A percentile compares a stretch with the other conserved stretches of the same genome.
Conservation (phyloP, 441 rosid species). For the Adansonia madagascariensis region DNA sequence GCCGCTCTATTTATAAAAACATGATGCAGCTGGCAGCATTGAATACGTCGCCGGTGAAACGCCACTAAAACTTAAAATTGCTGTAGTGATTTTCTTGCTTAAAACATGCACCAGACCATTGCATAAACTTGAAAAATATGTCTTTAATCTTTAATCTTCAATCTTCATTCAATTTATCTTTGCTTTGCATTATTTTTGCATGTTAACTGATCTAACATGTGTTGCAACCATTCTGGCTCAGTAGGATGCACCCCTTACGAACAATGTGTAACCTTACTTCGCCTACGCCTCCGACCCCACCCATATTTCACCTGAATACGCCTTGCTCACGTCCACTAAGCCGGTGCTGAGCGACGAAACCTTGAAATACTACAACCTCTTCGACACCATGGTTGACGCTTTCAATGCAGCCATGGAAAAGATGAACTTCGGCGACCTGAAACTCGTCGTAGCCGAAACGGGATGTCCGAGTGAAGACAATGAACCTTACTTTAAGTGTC, state of each 20-base stretch:
- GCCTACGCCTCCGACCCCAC: conserved; percentile 25
- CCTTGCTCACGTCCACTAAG: conserved; percentile 18
- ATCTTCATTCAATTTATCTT: neutral
- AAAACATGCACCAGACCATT: neutral
- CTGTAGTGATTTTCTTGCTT: no score
- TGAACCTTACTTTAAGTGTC: conserved; percentile 25
- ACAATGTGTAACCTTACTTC: conserved; percentile 40
- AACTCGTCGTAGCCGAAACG: conserved; percentile 22
- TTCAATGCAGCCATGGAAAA: conserved; percentile 36
- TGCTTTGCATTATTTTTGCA: neutral
- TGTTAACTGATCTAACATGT: neutral
- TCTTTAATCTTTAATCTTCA: no score
- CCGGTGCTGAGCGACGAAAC: conserved; percentile 30
- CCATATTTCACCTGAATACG: conserved; percentile 26
- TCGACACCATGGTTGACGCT: conserved; percentile 38
- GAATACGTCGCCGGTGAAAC: no score
- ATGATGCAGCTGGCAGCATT: no score
- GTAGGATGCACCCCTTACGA: conserved; percentile 23
- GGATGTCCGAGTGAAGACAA: conserved; percentile 40
- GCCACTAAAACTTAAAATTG: no score
- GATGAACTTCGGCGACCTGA: conserved; percentile 4
- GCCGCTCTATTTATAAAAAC: no score
- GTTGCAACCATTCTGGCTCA: conserved; percentile 10
- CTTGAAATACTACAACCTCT: conserved; percentile 17
- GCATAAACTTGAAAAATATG: no score